phyloP scores from a whole-genome alignment of 495 filamentous ascomycete species.

The Penicillium salamii region DNA sequence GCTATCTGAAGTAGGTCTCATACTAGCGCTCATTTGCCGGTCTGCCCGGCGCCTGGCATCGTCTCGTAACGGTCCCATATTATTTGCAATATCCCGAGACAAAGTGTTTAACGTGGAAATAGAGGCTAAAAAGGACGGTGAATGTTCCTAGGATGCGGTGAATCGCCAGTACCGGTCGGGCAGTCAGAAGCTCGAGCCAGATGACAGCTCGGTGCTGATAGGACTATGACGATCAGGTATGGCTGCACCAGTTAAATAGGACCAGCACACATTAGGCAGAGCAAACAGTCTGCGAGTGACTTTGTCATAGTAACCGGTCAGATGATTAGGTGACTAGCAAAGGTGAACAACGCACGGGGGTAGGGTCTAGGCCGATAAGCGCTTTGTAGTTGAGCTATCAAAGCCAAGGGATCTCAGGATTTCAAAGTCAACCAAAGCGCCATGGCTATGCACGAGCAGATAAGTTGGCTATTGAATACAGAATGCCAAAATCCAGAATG shows the following conservation, averaged over 20 bases:
- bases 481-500: too few species aligned
- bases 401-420: conserved; percentile 1
- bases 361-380: conserved; percentile 17
- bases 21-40: conserved; percentile 32
- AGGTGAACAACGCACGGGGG: conserved; percentile 5
- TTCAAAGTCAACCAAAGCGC: neutral
- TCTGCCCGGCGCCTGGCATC: conserved; percentile 32
- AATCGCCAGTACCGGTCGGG: conserved; percentile 7
- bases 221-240: conserved; percentile 14
- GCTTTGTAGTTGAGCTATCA: conserved; percentile 16
- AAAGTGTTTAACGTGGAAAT: neutral
- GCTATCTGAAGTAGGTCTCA: conserved; percentile 31
- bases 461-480: too few species aligned
- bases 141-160: conserved; percentile 3
- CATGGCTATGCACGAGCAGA: too few species aligned
- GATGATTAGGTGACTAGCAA: neutral
- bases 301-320: conserved; percentile 20
- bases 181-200: conserved; percentile 16
- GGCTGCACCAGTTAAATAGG: conserved; percentile 21
- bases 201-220: conserved; percentile 24
- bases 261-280: conserved; percentile 5
- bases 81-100: conserved; percentile 4
- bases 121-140: conserved; percentile 4
- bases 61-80: conserved; percentile 34
- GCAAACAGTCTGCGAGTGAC: conserved; percentile 8